Base-by-base conservation (phyloP, 176 grass and related monocot species). In the Oryza rufipogon region DNA sequence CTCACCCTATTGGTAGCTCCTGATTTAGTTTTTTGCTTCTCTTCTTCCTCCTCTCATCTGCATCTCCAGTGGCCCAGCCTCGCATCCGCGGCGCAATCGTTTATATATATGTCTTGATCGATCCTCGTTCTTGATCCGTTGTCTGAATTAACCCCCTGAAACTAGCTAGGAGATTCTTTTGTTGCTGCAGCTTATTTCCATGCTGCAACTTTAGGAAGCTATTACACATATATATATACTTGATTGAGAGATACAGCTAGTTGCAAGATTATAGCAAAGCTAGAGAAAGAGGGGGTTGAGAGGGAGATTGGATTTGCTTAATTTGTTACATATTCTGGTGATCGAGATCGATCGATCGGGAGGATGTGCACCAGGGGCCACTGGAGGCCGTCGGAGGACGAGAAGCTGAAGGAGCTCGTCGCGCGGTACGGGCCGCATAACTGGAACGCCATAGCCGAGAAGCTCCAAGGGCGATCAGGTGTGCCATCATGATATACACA, bases 391-490 rank as follows among this genome's bases (percentile, higher is more conserved):
- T 92, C 88, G 7, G 95, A 97, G 85, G 95, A 97, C 52, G 95
- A 92, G 77, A 91, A 92, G 84, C 82, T 97, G 28, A 97, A 93
- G 67, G 95, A 91, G 80, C 80, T 97, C 17, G 95, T 97, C 51
- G 73, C 87, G 19, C 71, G 80, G 0, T 91, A 95, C 5, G 95
- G 95, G 19, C 95, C 95, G 5, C 95, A 95, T 63, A 97, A 93
- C 75, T 97, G 95, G 95, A 98, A 98, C 75, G 82, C 86, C 74
- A 93, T 98, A 64, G 92, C 95, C 9, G 89, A 98, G 87, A 95
- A 98, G 87, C 95, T 98, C 54, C 92, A 93, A 66, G 95, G 95
- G 3, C 80, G 95, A 93, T 98, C 95, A 91, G 95, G 95, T 97
- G 41, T 65, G 66, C 25, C 25, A 25, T 25, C 25, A 26, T 75